Conservation (phyloP, 2,329 filamentous ascomycete species). For the Trichoderma arundinaceum region DNA sequence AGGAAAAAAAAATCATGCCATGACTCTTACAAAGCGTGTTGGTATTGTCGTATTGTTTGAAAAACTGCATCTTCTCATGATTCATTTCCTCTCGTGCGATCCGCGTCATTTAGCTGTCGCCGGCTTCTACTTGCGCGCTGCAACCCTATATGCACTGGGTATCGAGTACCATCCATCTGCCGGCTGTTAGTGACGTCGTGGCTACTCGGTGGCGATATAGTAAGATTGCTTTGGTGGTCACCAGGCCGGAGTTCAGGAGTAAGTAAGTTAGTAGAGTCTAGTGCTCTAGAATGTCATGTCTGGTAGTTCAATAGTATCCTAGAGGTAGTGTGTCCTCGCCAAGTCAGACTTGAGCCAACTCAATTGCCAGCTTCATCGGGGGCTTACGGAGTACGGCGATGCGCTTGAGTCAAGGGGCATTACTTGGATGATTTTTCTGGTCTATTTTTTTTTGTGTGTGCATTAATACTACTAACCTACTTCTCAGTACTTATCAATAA, state of each 20-base stretch:
- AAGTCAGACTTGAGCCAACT: background rate
- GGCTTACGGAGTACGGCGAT: too few species aligned
- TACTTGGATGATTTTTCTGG: background rate
- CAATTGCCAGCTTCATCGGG: conserved; percentile 1
- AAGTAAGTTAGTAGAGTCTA: background rate
- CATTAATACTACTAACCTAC: conserved; percentile 9
- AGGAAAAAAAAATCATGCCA: conserved; percentile 14
- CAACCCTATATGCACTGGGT: too few species aligned
- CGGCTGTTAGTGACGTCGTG: conserved; percentile 26
- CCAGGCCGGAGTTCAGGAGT: conserved; percentile 7
- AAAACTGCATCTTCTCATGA: background rate
- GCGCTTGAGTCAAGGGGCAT: background rate
- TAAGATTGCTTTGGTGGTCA: conserved; percentile 4
- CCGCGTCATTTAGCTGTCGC: background rate
- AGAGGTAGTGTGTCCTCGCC: background rate
- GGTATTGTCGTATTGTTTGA: background rate
- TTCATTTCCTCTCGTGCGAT: background rate
- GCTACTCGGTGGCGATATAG: conserved; percentile 28
- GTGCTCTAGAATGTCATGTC: too few species aligned
- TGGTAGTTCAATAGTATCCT: background rate
- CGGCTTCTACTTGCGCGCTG: too few species aligned
- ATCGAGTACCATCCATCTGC: conserved; percentile 19
- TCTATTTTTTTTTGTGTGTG: background rate
- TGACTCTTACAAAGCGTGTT: conserved; percentile 7
- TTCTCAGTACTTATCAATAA: conserved; percentile 5